A percentile compares a stretch with the other conserved stretches of the same genome.
These are phyloP conservation scores for Gaultheria prostrata DNA, from an alignment of 148 eudicot genomes.

Conservation along the genomic window DNA sequence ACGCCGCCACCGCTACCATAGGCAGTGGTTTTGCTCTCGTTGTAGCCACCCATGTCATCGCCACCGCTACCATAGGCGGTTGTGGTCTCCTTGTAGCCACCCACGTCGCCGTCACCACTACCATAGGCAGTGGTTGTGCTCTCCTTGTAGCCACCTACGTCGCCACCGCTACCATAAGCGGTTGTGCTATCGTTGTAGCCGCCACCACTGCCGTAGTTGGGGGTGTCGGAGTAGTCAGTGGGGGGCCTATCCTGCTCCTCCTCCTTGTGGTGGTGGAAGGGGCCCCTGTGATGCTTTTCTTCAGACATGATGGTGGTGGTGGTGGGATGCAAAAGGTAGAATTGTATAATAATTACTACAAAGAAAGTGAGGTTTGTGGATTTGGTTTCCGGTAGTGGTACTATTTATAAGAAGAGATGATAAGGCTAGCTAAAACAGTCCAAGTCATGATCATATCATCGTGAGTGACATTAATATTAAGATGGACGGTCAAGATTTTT, in stretches of 20 bases:
- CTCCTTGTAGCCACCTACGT: neutral
- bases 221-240: neutral
- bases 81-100: neutral
- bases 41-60: neutral
- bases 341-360: neutral
- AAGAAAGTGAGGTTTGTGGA: neutral
- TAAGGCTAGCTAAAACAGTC: too few relatives aligned
- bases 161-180: neutral
- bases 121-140: neutral
- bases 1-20: neutral
- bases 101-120: neutral
- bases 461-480: too few relatives aligned
- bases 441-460: too few relatives aligned
- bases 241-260: neutral
- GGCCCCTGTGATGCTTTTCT: neutral
- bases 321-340: neutral
- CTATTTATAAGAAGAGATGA: neutral
- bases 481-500: too few relatives aligned
- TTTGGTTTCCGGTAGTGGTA: neutral
- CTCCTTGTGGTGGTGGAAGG: neutral
- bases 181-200: neutral
- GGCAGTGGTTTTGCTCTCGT: neutral
- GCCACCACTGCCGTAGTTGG: neutral
- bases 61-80: neutral
- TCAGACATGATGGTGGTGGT: neutral